phyloP scores from a whole-genome alignment of 805 yeast genomes.

The Pichia thaimueangensis region DNA sequence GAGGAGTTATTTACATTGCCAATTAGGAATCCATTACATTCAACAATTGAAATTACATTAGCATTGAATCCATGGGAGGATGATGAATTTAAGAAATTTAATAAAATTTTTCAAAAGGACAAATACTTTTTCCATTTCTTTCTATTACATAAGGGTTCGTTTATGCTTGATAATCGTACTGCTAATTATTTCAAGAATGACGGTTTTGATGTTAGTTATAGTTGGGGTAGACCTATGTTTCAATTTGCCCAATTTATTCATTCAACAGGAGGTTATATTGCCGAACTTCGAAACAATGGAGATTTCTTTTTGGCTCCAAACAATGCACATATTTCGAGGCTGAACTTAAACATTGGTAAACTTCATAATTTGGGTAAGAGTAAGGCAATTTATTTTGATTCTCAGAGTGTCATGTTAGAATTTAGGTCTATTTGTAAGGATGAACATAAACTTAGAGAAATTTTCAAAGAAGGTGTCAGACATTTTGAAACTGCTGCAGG shows the following conservation, averaged over 20 bases:
- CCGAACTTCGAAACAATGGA: constrained; percentile 76
- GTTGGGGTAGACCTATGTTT: constrained; percentile 88
- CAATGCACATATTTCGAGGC: constrained; percentile 72
- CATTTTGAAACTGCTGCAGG: constrained; percentile 33
- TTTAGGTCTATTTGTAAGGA: constrained; percentile 60
- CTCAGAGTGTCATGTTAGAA: constrained; percentile 66
- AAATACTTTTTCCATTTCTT: constrained; percentile 73
- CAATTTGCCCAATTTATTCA: constrained; percentile 87
- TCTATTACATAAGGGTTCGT: constrained; percentile 63
- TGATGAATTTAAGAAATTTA: constrained; percentile 37
- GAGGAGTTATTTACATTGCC: constrained; percentile 77
- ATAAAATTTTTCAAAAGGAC: constrained; percentile 39
- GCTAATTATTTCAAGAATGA: constrained; percentile 49
- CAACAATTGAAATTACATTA: constrained; percentile 63
- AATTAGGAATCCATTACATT: constrained; percentile 76
- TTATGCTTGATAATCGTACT: constrained; percentile 75
- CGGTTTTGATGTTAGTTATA: constrained; percentile 62
- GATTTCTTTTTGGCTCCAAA: constrained; percentile 81
- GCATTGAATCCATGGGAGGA: constrained; percentile 70
- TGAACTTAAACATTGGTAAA: constrained; percentile 41
- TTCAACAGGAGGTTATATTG: constrained; percentile 80
- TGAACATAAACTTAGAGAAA: constrained; percentile 37
- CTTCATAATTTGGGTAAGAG: constrained; percentile 19
- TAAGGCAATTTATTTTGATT: constrained; percentile 42
- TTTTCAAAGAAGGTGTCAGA: constrained; percentile 55